A percentile compares a stretch with the other conserved stretches of the same genome.
Conservation (phyloP, 2,329 filamentous ascomycete genomes). For the Penicillium sp. region DNA sequence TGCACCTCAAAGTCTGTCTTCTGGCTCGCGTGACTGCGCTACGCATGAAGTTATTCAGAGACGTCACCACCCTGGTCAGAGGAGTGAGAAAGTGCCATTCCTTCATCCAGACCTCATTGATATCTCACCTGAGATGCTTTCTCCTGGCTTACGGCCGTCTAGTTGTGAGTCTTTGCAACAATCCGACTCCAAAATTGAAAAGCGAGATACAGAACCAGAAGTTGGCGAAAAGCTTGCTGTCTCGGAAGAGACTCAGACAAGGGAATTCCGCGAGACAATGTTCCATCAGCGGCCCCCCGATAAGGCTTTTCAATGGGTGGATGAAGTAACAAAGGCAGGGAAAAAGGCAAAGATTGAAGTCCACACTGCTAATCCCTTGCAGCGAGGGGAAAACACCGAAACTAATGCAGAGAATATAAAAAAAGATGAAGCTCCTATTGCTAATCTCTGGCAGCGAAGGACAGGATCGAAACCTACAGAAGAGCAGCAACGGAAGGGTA, state of each 20-base stretch:
- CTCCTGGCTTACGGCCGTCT: neutral
- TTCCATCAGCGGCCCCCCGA: neutral
- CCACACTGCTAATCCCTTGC: neutral
- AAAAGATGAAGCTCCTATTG: neutral
- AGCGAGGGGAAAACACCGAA: neutral
- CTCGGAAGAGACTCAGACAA: neutral
- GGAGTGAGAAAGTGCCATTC: neutral
- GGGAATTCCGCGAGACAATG: slow-evolving; percentile 1
- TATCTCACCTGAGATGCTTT: neutral
- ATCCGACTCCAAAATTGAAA: neutral
- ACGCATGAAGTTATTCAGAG: neutral
- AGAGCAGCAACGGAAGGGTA: neutral
- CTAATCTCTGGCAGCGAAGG: neutral
- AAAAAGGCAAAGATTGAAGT: neutral
- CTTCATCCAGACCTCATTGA: slow-evolving; percentile 4
- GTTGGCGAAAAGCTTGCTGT: neutral
- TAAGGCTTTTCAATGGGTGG: neutral
- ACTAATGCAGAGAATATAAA: neutral
- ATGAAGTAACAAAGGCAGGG: neutral
- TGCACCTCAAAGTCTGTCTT: neutral
- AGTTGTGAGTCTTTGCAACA: neutral
- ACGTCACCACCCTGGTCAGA: neutral
- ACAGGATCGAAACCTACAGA: neutral
- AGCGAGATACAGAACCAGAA: neutral
- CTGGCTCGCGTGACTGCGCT: neutral